Percentiles rank a stretch among this genome's conserved stretches.
Evolutionary conservation across 345 rosid species (phyloP).

Genomic region (Jatropha curcas): DNA sequence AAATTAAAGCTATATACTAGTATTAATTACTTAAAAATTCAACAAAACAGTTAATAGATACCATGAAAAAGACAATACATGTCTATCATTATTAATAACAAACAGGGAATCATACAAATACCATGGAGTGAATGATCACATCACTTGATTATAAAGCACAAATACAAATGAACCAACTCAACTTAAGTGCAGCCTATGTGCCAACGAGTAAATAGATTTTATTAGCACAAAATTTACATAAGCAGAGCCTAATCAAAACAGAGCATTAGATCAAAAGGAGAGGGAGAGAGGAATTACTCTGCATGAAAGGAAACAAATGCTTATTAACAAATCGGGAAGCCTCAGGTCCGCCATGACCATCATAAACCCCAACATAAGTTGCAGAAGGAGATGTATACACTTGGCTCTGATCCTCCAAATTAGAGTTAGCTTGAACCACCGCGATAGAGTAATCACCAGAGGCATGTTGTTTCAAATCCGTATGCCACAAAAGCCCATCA

Average conservation of each 20-base stretch:
- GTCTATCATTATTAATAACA: too few species aligned
- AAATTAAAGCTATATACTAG: neutral
- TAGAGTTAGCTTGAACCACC: conserved; percentile 85
- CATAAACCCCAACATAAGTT: conserved; percentile 86
- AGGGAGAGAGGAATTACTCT: conserved; percentile 45
- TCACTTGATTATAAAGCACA: too few species aligned
- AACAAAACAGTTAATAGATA: neutral
- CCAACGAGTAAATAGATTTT: too few species aligned
- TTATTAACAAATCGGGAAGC: conserved; percentile 89
- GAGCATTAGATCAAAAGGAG: neutral
- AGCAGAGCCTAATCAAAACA: neutral
- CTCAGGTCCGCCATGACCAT: conserved; percentile 98
- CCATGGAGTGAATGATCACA: neutral
- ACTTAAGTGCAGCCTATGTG: too few species aligned
- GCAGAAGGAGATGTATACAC: conserved; percentile 73
- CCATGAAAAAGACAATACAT: too few species aligned
- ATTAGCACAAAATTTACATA: neutral
- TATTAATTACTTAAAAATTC: neutral
- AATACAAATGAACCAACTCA: too few species aligned
- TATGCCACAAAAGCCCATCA: conserved; percentile 78
- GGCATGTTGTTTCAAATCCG: conserved; percentile 77
- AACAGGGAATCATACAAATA: too few species aligned
- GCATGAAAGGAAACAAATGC: conserved; percentile 74
- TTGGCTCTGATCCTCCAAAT: conserved; percentile 88
- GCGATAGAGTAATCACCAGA: conserved; percentile 94